These are phyloP conservation scores for Aureobasidium sp. DNA, from an alignment of 2,329 filamentous ascomycete genomes.

Conservation along the genomic window DNA sequence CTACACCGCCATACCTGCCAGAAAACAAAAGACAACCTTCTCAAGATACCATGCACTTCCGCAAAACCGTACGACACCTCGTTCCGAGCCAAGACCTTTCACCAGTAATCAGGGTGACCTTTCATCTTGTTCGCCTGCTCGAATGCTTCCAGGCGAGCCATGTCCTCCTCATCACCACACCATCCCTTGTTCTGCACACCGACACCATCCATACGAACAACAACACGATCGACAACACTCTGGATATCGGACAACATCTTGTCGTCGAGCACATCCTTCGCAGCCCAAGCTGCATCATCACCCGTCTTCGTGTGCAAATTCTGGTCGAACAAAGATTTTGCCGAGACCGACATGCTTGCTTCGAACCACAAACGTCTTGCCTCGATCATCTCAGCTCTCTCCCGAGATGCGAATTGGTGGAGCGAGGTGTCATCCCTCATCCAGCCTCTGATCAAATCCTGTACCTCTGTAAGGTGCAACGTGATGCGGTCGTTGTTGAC, in stretches of 20 bases:
- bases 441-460: background rate
- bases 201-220: slow-evolving; percentile 18
- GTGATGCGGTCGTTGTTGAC: background rate
- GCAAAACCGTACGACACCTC: background rate
- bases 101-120: background rate
- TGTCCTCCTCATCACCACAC: background rate
- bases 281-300: slow-evolving; percentile 11
- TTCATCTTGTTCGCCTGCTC: background rate
- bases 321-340: slow-evolving; percentile 10
- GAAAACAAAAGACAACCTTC: background rate
- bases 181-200: slow-evolving; percentile 17
- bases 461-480: slow-evolving; percentile 10
- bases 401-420: background rate
- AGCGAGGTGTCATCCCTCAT: slow-evolving; percentile 7
- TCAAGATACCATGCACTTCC: background rate
- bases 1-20: background rate
- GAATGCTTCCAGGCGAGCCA: background rate
- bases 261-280: slow-evolving; percentile 6
- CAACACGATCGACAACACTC: slow-evolving; percentile 12
- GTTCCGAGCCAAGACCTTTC: background rate
- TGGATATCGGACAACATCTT: slow-evolving; percentile 5
- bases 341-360: slow-evolving; percentile 8
- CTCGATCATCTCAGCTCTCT: background rate
- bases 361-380: slow-evolving; percentile 19
- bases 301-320: slow-evolving; percentile 4